Evolutionary conservation across 2,329 filamentous ascomycete species (phyloP), one percentile per base, ranked within the genome.

Genomic region (Cadophora sp.): DNA sequence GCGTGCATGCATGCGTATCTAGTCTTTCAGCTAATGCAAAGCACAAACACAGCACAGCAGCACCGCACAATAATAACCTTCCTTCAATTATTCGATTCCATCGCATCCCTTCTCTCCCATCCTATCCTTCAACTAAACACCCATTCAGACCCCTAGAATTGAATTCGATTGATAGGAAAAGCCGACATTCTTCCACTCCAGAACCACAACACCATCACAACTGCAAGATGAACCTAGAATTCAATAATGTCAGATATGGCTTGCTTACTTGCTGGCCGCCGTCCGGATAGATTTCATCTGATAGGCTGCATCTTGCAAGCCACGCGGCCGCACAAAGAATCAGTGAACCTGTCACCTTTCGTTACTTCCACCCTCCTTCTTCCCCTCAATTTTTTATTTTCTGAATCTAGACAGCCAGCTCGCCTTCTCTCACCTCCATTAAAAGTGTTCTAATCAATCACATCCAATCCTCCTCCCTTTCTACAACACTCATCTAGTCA

Each of bases 1-100:
- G 51, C 51, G 14, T 55, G 51, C 51, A 31, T 55, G 51, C 51
- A 12, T 55, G 51, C 51, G n/a, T 55, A 55, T 29, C 50, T 53
- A 53, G 14, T 24, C 12, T 55, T n/a, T n/a, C 5, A 31, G 11
- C 51, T 55, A 55, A 55, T n/a, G 51, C 51, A 29, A 6, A 55
- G 14, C 51, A 55, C 16, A 53, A 16, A 22, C 19, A 22, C 43
- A 48, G 19, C 2, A 22, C 43, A n/a, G 19, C 43, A 48, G n/a
- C 43, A 48, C 43, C 22, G 19, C 12, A n/a, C 43, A 48, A 19
- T 2, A 19, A 43, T 19, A 16, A 16, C 7, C 14, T 43, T 14
- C 40, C 16, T 16, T 43, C 14, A 43, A 16, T 5, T 16, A 43
- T 19, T 19, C 40, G 3, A 43, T 16, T 19, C 40, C 40, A 43